Evolutionary conservation across 2,329 filamentous ascomycete species (phyloP), one percentile per base, ranked within the genome.

Genomic region (Stachybotrys echinatus): DNA sequence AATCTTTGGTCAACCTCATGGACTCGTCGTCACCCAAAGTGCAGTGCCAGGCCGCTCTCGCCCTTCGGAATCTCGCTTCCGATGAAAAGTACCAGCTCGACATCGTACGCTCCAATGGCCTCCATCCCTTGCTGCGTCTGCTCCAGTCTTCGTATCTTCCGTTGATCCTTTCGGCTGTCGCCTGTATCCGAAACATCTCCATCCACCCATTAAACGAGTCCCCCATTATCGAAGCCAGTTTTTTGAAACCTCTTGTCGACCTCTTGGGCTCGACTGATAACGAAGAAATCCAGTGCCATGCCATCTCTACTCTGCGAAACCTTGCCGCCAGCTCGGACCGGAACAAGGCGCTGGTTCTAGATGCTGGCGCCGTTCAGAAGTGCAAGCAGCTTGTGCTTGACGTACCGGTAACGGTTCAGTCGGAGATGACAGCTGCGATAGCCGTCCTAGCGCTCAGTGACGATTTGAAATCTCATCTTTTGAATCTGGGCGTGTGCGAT

Each of bases 351-450:
- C 79, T 99, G n/a, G 94, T 99, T 1, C 75, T 99, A 45, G 91
- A 97, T 69, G 94, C 94, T 31, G 94, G 94, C 21, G 94, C 94
- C 2, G 94, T 99, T 38, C 91, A 97, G 66, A 97, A 97, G 69
- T 99, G 94, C 83, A 97, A 96, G 72, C 90, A 97, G 65, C 79
- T 99, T 48, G 92, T 99, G 21, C 76, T 99, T 18, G 87, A 95
- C 50, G 94, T 97, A 3, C 91, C 94, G 0, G 80, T 97, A 45
- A 92, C 89, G 38, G 94, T 99, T 3, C 94, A 99, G 67, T 96
- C 92, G 2, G 94, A 99, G 69, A 99, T 99, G 94, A 99, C 94
- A 5, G 94, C 94, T n/a, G 94, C 94, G 1, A 96, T 99, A 69
- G 94, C 94, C 37, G 94, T 99, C 14, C 79, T 99, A 55, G 94